phyloP scores from a whole-genome alignment of 768 basidiomycete species.

The Mycena galericulata region DNA sequence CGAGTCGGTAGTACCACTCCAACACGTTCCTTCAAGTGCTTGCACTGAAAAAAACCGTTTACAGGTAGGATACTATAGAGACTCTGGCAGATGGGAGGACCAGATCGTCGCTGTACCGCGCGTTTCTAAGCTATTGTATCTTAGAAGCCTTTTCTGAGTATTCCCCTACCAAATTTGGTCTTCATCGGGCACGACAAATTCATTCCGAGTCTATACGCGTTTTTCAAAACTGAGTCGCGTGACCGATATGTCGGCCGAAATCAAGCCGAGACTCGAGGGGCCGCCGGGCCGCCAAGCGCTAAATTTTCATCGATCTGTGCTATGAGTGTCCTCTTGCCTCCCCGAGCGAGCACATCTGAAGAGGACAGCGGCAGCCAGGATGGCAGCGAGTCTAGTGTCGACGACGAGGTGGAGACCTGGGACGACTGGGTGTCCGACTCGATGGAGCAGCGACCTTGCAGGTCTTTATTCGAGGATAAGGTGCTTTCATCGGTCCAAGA shows the following conservation, averaged over 20 bases:
- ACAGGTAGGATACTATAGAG: too few relatives aligned
- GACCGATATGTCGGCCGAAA: neutral
- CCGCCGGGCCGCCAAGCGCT: neutral
- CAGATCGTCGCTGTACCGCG: too few relatives aligned
- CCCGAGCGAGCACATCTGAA: slow-evolving; percentile 41
- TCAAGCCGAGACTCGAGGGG: neutral
- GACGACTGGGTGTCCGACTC: slow-evolving; percentile 88
- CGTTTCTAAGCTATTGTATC: too few relatives aligned
- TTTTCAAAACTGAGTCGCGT: too few relatives aligned
- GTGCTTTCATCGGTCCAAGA: slow-evolving; percentile 68
- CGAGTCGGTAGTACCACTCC: too few relatives aligned
- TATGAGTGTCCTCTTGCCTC: slow-evolving; percentile 57
- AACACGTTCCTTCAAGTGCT: too few relatives aligned
- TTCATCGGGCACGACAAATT: too few relatives aligned
- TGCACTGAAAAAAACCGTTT: too few relatives aligned
- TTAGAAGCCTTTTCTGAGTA: too few relatives aligned
- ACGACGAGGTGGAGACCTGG: slow-evolving; percentile 72
- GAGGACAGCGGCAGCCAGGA: slow-evolving; percentile 44
- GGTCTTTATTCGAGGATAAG: slow-evolving; percentile 81
- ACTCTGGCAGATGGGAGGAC: too few relatives aligned
- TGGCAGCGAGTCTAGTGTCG: slow-evolving; percentile 43
- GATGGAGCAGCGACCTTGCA: slow-evolving; percentile 61
- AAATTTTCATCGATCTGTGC: slow-evolving; percentile 15
- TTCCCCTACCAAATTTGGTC: too few relatives aligned
- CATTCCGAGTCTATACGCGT: too few relatives aligned